These are phyloP conservation scores for Kodamaea kaohsiungensis DNA, from an alignment of 805 yeast genomes.

Conservation along the genomic window DNA sequence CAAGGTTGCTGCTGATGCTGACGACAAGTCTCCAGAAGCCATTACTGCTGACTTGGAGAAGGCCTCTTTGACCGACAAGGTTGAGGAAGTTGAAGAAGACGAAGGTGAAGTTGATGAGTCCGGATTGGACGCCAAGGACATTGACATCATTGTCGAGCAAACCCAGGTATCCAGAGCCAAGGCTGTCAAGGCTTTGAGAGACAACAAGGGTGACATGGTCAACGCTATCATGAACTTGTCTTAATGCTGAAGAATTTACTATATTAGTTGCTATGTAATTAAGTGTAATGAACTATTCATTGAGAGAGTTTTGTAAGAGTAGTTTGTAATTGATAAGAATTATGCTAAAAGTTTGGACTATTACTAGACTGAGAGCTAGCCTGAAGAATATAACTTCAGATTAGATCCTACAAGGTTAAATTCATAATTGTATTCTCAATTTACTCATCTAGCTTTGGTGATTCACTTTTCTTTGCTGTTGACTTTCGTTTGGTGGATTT, in stretches of 20 bases:
- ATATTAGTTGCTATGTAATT: background rate
- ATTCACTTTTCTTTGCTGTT: background rate
- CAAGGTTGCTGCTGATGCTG: conserved; percentile 43
- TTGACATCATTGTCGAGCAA: conserved; percentile 87
- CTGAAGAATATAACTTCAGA: too few species aligned
- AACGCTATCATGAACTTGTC: conserved; percentile 89
- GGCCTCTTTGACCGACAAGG: conserved; percentile 52
- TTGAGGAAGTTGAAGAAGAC: conserved; percentile 53
- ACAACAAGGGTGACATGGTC: conserved; percentile 91
- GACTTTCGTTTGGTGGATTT: background rate
- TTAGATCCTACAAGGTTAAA: background rate
- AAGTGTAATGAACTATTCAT: background rate
- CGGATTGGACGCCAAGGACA: conserved; percentile 80
- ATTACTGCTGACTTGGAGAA: conserved; percentile 82
- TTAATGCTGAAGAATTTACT: conserved; percentile 16
- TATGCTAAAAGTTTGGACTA: too few species aligned
- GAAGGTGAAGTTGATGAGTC: conserved; percentile 81
- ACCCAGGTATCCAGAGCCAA: conserved; percentile 84
- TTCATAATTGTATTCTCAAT: background rate
- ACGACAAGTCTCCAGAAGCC: conserved; percentile 69
- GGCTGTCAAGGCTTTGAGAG: conserved; percentile 88
- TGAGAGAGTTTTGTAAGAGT: too few species aligned
- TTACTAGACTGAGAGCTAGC: too few species aligned
- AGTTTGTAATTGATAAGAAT: background rate
- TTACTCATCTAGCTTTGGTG: background rate